phyloP scores from a whole-genome alignment of 805 yeast genomes.

The Starmerella asiatica region DNA sequence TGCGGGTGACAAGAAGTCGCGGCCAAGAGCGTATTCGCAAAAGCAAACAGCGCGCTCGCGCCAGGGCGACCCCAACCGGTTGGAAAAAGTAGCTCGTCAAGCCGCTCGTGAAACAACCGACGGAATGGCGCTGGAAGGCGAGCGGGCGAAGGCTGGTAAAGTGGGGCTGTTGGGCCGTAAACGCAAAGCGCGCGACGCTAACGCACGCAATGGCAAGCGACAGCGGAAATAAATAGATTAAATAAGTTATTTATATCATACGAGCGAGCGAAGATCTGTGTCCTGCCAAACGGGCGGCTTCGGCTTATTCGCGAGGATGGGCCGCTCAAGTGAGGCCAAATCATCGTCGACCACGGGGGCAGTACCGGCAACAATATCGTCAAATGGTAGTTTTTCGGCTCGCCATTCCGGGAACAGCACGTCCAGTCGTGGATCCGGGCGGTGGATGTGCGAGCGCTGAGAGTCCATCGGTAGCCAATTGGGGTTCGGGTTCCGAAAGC shows the following conservation, averaged over 20 bases:
- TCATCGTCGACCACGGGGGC: constrained; percentile 20
- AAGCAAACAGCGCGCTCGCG: constrained; percentile 13
- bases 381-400: constrained; percentile 22
- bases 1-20: constrained; percentile 2
- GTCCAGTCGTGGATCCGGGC: constrained; percentile 21
- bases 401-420: constrained; percentile 25
- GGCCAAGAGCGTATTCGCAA: constrained; percentile 6
- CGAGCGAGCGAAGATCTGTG: constrained; percentile 4
- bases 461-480: no score
- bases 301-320: background rate
- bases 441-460: constrained; percentile 25
- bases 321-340: constrained; percentile 18
- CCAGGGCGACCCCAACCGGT: constrained; percentile 3
- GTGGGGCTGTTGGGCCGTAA: constrained; percentile 13
- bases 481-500: no score
- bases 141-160: constrained; percentile 23
- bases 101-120: background rate
- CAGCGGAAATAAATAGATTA: background rate
- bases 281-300: constrained; percentile 19
- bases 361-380: constrained; percentile 20
- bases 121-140: constrained; percentile 23
- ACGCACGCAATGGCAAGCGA: background rate
- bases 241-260: background rate
- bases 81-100: background rate
- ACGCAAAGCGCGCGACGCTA: constrained; percentile 16